Base-by-base conservation (phyloP, 306 rosid genomes). In the Trifolium dubium region DNA sequence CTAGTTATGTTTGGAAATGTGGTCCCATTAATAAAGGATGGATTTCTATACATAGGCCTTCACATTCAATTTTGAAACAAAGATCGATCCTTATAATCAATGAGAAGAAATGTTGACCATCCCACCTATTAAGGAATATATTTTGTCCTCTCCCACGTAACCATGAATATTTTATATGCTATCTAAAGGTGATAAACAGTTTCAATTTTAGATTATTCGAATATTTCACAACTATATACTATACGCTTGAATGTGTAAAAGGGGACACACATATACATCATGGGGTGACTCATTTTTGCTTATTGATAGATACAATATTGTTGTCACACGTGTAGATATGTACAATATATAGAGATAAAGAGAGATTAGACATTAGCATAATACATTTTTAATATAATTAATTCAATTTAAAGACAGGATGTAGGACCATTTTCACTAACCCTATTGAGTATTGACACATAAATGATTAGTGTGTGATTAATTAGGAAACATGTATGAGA, bases 381-480 rank as follows among this genome's bases (percentile, higher is more conserved):
- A 35, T 13, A 19, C 7, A 69, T 6, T 59, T 56, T 59, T 30
- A 59, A 59, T 59, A 10, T 31, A 59, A 30, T 59, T 2, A 59
- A n/a, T 23, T 55, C 10, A 59, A 59, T 60, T 60, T 31, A 31
- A 30, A 60, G 65, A 60, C 41, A 60, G 4, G 65, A 60, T 60
- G 81, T 71, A 72, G 83, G 79, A 59, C 83, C 75, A 80, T 59
- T 60, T 56, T 69, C 43, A 73, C 63, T 49, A 74, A 74, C n/a
- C 79, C 14, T 3, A 2, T 50, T 74, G 56, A 60, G 10, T 3
- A 2, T 50, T 74, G 56, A 60, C 82, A 79, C 10, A 65, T 34
- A 89, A 85, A 88, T 86, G 89, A 86, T 88, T 88, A 86, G 82
- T 10, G 61, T 29, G 81, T 75, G 77, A 69, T 75, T 14, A 84